Evolutionary conservation across 208 protist genomes (phyloP).

Genomic region (Trypanosomatidae sp.): DNA sequence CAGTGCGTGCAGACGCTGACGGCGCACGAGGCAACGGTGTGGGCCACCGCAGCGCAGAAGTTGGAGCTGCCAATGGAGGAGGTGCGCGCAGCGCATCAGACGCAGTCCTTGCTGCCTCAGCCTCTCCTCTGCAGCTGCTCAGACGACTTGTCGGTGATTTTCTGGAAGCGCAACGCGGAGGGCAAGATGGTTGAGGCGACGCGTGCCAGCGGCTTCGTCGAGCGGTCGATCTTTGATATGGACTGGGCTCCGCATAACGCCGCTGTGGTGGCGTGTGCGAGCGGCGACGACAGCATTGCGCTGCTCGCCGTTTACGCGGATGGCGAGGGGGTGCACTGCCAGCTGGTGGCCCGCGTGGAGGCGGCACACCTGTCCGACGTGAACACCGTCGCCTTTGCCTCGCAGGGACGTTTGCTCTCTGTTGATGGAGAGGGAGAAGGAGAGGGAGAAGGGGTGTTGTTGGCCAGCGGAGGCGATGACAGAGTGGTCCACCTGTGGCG

Average conservation of each 20-base stretch:
- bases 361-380: conserved; percentile 77
- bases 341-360: conserved; percentile 37
- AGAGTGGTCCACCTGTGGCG: conserved; percentile 62
- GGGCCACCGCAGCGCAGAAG: conserved; percentile 66
- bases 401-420: conserved; percentile 9
- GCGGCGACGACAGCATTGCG: conserved; percentile 83
- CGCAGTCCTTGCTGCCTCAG: conserved; percentile 19
- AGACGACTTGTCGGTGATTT: conserved; percentile 65
- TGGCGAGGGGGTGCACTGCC: conserved; percentile 28
- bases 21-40: conserved; percentile 84
- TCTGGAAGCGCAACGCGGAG: conserved; percentile 56
- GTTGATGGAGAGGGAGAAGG: conserved; percentile 6
- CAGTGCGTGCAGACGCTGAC: conserved; percentile 75
- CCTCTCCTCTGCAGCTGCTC: conserved; percentile 79
- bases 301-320: conserved; percentile 59
- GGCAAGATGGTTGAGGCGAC: conserved; percentile 39
- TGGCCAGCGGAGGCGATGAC: conserved; percentile 84
- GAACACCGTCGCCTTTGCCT: conserved; percentile 69
- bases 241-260: conserved; percentile 59
- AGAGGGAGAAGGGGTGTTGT: conserved; percentile 30
- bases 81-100: conserved; percentile 20
- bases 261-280: conserved; percentile 67
- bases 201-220: conserved; percentile 42
- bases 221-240: conserved; percentile 73
- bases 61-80: conserved; percentile 47